Conservation (phyloP, 2,329 filamentous ascomycete species). For the Penicillium sp. region DNA sequence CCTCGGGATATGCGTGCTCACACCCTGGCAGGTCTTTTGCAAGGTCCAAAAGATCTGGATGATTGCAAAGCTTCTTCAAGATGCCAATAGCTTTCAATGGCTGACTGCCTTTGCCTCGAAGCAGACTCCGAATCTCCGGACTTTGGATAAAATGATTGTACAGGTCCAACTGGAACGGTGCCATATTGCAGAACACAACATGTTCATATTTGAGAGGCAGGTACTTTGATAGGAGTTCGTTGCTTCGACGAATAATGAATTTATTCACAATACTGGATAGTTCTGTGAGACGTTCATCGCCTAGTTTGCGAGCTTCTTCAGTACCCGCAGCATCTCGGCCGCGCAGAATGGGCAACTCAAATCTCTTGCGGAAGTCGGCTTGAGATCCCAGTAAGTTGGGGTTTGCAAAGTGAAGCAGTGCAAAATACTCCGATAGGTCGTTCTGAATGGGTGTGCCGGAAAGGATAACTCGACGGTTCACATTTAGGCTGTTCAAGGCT, state of each 20-base stretch:
- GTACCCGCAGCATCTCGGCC: slow-evolving; percentile 89
- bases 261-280: slow-evolving; percentile 88
- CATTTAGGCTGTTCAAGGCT: slow-evolving; percentile 85
- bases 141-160: slow-evolving; percentile 98
- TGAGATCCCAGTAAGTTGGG: slow-evolving; percentile 86
- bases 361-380: slow-evolving; percentile 89
- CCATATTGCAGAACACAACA: slow-evolving; percentile 94
- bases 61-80: slow-evolving; percentile 97
- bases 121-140: slow-evolving; percentile 86
- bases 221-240: slow-evolving; percentile 97
- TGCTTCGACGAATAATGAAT: slow-evolving; percentile 96
- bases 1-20: slow-evolving; percentile 77
- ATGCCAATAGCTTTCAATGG: slow-evolving; percentile 95
- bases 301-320: slow-evolving; percentile 77
- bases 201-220: slow-evolving; percentile 98
- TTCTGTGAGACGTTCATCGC: slow-evolving; percentile 79
- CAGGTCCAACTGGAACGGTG: slow-evolving; percentile 86
- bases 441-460: slow-evolving; percentile 98
- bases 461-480: slow-evolving; percentile 86
- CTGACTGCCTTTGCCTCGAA: slow-evolving; percentile 92
- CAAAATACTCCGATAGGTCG: slow-evolving; percentile 96
- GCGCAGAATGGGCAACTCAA: slow-evolving; percentile 86
- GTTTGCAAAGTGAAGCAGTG: slow-evolving; percentile 94
- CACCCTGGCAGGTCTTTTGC: slow-evolving; percentile 82
- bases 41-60: slow-evolving; percentile 87